Percentiles rank a stretch among this genome's conserved stretches.
Evolutionary conservation across 257 asterid species (phyloP).

Genomic region (Lavandula angustifolia): DNA sequence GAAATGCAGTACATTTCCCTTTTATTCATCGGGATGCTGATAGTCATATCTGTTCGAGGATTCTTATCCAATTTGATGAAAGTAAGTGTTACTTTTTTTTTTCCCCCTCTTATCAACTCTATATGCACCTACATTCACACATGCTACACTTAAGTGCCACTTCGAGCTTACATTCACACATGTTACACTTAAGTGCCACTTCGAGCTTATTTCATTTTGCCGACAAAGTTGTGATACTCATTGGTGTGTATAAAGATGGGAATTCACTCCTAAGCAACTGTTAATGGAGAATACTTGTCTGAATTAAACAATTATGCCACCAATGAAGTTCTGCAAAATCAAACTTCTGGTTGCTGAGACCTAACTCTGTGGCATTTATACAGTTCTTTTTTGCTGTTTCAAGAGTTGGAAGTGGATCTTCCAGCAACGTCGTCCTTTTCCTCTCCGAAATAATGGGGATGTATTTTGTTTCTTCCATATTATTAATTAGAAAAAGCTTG

Average conservation of each 20-base stretch:
- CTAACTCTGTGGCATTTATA: conserved; percentile 13
- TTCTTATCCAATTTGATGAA: conserved; percentile 88
- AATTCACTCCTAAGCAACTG: no score
- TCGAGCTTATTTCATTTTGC: no score
- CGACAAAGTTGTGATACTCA: no score
- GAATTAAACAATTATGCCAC: background rate
- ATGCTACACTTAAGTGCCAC: no score
- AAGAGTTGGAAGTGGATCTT: conserved; percentile 99
- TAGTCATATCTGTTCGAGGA: conserved; percentile 88
- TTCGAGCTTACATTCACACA: no score
- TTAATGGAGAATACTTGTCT: no score
- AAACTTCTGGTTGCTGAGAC: background rate
- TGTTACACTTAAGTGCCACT: no score
- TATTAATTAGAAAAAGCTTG: conserved; percentile 90
- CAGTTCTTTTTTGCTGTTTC: conserved; percentile 99
- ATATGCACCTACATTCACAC: no score
- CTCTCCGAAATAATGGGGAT: conserved; percentile 99
- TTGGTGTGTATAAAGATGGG: no score
- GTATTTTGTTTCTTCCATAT: conserved; percentile 92
- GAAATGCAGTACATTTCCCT: conserved; percentile 83
- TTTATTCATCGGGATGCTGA: conserved; percentile 89
- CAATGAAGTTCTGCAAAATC: conserved; percentile 16
- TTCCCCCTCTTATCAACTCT: background rate
- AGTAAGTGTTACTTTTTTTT: conserved; percentile 45
- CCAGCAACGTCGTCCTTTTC: conserved; percentile 97